Evolutionary conservation across 352 stramenopile genomes (phyloP).

Genomic region (Globisporangium spinosum): DNA sequence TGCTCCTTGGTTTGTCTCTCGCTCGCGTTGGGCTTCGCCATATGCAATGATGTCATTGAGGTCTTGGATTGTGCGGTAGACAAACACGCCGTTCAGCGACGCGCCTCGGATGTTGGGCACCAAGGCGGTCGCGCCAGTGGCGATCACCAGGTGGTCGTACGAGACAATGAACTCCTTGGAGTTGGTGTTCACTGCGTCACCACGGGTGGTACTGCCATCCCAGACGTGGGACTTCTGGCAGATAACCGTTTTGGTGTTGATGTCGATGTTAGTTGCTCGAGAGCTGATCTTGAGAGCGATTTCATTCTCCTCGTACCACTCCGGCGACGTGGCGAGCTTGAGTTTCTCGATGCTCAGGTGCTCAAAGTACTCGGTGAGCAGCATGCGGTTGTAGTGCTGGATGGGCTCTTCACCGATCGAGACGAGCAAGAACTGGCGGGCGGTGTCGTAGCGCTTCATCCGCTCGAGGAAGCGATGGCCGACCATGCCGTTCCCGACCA

Average conservation of each 20-base stretch:
- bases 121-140: slow-evolving; percentile 87
- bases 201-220: neutral
- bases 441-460: slow-evolving; percentile 50
- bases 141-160: slow-evolving; percentile 89
- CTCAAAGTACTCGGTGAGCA: slow-evolving; percentile 92
- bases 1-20: neutral
- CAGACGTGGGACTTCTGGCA: slow-evolving; percentile 21
- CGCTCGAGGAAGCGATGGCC: slow-evolving; percentile 89
- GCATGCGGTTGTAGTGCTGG: slow-evolving; percentile 91
- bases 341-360: slow-evolving; percentile 85
- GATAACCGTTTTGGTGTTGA: slow-evolving; percentile 60
- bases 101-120: slow-evolving; percentile 83
- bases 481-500: slow-evolving; percentile 92
- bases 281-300: slow-evolving; percentile 79
- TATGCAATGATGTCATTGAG: slow-evolving; percentile 87
- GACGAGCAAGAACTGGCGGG: slow-evolving; percentile 65
- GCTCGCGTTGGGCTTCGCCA: slow-evolving; percentile 52
- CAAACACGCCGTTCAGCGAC: slow-evolving; percentile 87
- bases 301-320: slow-evolving; percentile 85
- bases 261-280: slow-evolving; percentile 77
- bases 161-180: slow-evolving; percentile 50
- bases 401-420: slow-evolving; percentile 91
- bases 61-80: slow-evolving; percentile 92
- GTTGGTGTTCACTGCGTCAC: slow-evolving; percentile 19
- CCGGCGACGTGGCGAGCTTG: slow-evolving; percentile 66